phyloP scores from a whole-genome alignment of 192 early-diverging fungal genomes.

The Entophlyctis helioformis region DNA sequence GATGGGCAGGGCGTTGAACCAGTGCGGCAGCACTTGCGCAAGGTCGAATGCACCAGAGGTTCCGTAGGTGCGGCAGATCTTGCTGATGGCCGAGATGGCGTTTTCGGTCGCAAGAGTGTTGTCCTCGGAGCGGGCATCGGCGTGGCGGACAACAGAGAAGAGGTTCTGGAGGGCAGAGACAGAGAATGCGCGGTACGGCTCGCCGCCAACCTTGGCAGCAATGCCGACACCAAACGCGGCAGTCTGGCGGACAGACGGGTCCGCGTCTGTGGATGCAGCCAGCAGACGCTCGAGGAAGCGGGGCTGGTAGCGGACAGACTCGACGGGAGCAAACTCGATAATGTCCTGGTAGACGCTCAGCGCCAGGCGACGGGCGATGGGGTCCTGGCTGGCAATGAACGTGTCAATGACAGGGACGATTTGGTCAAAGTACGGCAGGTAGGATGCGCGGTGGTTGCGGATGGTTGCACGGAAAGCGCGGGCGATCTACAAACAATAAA shows the following conservation, averaged over 20 bases:
- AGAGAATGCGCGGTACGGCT: constrained; percentile 63
- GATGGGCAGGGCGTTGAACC: constrained; percentile 74
- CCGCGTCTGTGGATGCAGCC: constrained; percentile 37
- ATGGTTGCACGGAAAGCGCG: constrained; percentile 72
- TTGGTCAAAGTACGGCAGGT: constrained; percentile 70
- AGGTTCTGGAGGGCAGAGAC: constrained; percentile 62
- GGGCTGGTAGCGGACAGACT: constrained; percentile 45
- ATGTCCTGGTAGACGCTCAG: constrained; percentile 88
- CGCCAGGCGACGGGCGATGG: constrained; percentile 71
- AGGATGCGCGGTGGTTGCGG: constrained; percentile 56
- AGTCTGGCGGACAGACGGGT: constrained; percentile 79
- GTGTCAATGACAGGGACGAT: constrained; percentile 57
- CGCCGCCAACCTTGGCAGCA: constrained; percentile 81
- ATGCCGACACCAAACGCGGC: constrained; percentile 90
- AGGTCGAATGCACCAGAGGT: constrained; percentile 9
- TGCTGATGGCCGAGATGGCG: constrained; percentile 79
- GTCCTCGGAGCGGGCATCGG: constrained; percentile 54
- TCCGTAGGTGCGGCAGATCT: constrained; percentile 40
- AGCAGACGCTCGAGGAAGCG: constrained; percentile 60
- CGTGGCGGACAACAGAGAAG: constrained; percentile 53
- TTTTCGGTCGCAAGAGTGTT: constrained; percentile 89
- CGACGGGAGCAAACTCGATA: constrained; percentile 77
- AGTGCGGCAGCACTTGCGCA: constrained; percentile 35
- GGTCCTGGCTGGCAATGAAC: constrained; percentile 13
- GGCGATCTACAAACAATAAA: constrained; percentile 36